Evolutionary conservation across 78 protist genomes (phyloP).

Genomic region (Dictyostelium citrinum): DNA sequence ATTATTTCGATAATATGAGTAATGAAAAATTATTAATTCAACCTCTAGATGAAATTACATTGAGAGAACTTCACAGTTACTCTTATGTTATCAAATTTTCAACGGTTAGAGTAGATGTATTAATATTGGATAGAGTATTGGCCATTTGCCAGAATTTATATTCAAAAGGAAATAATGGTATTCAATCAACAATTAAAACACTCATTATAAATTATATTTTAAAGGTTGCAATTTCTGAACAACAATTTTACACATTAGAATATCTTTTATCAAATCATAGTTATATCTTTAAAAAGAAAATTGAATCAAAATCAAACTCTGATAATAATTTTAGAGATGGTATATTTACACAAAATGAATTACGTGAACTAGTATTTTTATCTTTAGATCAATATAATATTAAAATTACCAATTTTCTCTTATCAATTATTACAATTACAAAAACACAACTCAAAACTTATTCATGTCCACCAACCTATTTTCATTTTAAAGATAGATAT

Average conservation of each 20-base stretch:
- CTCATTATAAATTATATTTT: not conserved
- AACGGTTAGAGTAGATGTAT: not conserved
- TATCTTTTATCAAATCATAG: not conserved
- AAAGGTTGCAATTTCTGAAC: not conserved
- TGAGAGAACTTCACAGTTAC: not conserved
- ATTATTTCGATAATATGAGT: too few relatives aligned
- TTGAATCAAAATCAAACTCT: not conserved
- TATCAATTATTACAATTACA: not conserved
- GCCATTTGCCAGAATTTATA: not conserved
- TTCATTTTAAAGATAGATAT: not conserved
- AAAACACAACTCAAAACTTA: not conserved
- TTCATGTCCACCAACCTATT: not conserved
- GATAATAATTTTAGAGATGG: not conserved
- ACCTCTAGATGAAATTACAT: not conserved
- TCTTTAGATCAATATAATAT: not conserved
- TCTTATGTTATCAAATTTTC: not conserved
- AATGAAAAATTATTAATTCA: not conserved
- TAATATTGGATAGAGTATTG: not conserved
- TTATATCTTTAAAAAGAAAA: not conserved
- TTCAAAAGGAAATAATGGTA: not conserved
- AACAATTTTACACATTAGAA: not conserved
- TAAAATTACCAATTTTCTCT: not conserved
- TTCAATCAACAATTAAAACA: not conserved
- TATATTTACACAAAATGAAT: not conserved
- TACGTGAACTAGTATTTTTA: not conserved